These are phyloP conservation scores for Ophiostoma sp. DNA, from an alignment of 2,329 filamentous ascomycete genomes.

Conservation along the genomic window DNA sequence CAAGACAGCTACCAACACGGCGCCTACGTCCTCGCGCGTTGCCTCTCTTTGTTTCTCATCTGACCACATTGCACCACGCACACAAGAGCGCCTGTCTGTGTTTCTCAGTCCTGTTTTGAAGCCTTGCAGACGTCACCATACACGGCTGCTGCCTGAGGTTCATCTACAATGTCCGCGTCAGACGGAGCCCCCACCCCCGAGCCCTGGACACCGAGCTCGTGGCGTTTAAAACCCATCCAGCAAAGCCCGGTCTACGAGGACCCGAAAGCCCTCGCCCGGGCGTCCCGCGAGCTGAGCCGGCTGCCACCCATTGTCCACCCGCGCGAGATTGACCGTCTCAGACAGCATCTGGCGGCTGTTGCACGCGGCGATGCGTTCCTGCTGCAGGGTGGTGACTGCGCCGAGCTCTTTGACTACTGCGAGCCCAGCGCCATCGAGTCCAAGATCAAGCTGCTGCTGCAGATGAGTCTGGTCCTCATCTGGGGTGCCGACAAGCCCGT, in stretches of 20 bases:
- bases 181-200: neutral
- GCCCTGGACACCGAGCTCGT: conserved; percentile 59
- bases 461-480: conserved; percentile 94
- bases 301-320: conserved; percentile 76
- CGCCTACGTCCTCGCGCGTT: neutral
- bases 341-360: conserved; percentile 73
- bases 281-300: conserved; percentile 58
- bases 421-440: conserved; percentile 82
- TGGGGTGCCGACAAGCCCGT: conserved; percentile 79
- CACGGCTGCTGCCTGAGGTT: too few species aligned
- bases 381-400: conserved; percentile 93
- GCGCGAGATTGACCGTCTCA: conserved; percentile 72
- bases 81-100: too few species aligned
- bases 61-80: neutral
- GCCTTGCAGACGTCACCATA: too few species aligned
- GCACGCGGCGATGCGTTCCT: conserved; percentile 88
- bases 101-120: too few species aligned
- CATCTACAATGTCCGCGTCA: conserved; percentile 18
- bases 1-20: conserved; percentile 10
- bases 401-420: conserved; percentile 96
- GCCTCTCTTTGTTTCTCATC: neutral
- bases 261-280: conserved; percentile 50
- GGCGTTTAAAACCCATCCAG: conserved; percentile 73
- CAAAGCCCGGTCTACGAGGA: conserved; percentile 68
- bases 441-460: conserved; percentile 92